phyloP scores from a whole-genome alignment of 805 yeast species.

The Hyphopichia homilentoma region DNA sequence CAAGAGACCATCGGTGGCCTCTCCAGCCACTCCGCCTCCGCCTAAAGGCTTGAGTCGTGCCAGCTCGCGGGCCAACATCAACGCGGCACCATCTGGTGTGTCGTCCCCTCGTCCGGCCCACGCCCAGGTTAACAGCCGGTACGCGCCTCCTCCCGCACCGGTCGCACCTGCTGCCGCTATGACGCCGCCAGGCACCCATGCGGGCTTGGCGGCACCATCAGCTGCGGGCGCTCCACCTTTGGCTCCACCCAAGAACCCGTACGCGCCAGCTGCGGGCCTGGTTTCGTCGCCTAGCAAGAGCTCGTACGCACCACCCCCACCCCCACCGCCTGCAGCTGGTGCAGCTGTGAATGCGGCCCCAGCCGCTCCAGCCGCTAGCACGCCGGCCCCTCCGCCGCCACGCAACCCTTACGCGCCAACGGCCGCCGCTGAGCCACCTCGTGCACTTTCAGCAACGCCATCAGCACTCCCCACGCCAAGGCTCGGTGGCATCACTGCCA shows the following conservation, averaged over 20 bases:
- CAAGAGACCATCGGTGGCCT: conserved; percentile 14
- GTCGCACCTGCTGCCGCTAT: conserved; percentile 12
- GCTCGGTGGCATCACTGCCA: conserved; percentile 3
- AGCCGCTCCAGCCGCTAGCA: conserved; percentile 2
- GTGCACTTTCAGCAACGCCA: conserved; percentile 7
- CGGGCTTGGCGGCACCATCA: conserved; percentile 12
- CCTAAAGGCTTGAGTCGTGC: conserved; percentile 24
- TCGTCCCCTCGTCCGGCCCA: conserved; percentile 14
- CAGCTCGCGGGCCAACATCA: conserved; percentile 17
- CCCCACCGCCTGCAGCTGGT: conserved; percentile 6
- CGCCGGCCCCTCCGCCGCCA: conserved; percentile 12
- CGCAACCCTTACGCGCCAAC: conserved; percentile 31
- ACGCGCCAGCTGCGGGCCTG: conserved; percentile 22
- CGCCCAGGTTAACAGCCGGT: conserved; percentile 25
- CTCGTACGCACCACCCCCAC: conserved; percentile 21
- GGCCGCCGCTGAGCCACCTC: conserved; percentile 10
- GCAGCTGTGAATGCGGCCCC: conserved; percentile 11
- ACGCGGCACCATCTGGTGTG: conserved; percentile 6
- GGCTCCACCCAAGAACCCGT: conserved; percentile 31
- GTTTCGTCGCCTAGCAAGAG: conserved; percentile 17
- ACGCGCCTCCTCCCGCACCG: conserved; percentile 29
- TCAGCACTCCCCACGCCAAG: conserved; percentile 3
- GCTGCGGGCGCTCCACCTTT: conserved; percentile 13
- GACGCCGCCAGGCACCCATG: conserved; percentile 24
- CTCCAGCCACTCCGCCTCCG: conserved; percentile 27